Evolutionary conservation across 2,329 filamentous ascomycete genomes (phyloP).

Genomic region (Lachnellula hyalina): DNA sequence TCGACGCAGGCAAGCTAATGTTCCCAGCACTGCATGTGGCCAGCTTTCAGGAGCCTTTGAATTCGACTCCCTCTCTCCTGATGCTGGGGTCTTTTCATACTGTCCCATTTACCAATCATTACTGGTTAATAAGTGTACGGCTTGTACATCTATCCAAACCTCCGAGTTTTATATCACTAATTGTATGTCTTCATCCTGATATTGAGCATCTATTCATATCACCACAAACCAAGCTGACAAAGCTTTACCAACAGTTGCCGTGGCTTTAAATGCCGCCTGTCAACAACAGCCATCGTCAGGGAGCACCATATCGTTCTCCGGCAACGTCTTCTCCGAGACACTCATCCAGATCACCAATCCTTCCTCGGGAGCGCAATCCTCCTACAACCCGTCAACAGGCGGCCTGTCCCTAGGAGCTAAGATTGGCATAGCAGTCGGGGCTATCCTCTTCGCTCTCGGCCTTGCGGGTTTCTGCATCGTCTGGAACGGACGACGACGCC

Average conservation of each 20-base stretch:
- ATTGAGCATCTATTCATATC: neutral
- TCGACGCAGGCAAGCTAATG: constrained; percentile 1
- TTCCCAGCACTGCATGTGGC: constrained; percentile 45
- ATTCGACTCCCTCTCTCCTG: constrained; percentile 44
- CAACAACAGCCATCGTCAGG: constrained; percentile 45
- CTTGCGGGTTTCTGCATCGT: constrained; percentile 49
- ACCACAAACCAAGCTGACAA: neutral
- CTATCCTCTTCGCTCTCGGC: constrained; percentile 42
- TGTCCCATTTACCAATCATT: constrained; percentile 44
- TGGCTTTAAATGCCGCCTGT: constrained; percentile 51
- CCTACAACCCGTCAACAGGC: constrained; percentile 24
- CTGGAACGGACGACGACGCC: constrained; percentile 50
- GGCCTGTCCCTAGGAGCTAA: constrained; percentile 49
- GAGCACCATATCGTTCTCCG: constrained; percentile 43
- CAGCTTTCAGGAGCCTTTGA: constrained; percentile 42
- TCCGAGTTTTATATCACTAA: constrained; percentile 45
- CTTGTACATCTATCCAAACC: constrained; percentile 40
- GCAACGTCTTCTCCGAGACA: constrained; percentile 46
- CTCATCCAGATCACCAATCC: constrained; percentile 47
- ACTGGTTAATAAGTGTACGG: constrained; percentile 39
- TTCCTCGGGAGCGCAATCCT: constrained; percentile 31
- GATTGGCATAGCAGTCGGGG: constrained; percentile 53
- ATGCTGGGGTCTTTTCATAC: constrained; percentile 46
- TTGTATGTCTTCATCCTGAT: constrained; percentile 36
- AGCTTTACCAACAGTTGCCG: constrained; percentile 38